Evolutionary conservation across 306 rosid genomes (phyloP).

Genomic region (Alnus glutinosa): DNA sequence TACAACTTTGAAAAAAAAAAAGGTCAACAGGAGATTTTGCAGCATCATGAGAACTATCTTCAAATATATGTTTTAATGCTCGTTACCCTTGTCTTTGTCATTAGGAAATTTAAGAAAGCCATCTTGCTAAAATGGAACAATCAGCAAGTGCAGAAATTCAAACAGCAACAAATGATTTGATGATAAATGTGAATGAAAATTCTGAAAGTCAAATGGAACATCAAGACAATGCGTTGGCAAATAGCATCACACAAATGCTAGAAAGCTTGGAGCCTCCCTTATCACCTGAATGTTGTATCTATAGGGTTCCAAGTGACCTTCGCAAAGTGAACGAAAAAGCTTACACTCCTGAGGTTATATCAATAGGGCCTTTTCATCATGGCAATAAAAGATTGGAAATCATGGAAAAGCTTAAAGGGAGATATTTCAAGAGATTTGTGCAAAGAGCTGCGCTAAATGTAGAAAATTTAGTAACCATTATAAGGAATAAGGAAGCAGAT

Average conservation of each 20-base stretch:
- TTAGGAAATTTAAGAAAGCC: too few species aligned
- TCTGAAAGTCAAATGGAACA: background rate
- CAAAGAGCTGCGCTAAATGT: background rate
- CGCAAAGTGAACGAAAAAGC: background rate
- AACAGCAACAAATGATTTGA: too few species aligned
- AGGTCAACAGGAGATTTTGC: too few species aligned
- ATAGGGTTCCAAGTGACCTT: background rate
- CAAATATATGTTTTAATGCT: too few species aligned
- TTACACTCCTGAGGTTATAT: background rate
- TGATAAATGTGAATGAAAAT: too few species aligned
- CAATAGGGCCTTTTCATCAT: conserved; percentile 16
- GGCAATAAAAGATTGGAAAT: background rate
- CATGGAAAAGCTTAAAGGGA: background rate
- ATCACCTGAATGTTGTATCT: conserved; percentile 8
- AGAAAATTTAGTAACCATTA: background rate
- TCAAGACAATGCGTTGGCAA: background rate
- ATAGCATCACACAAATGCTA: background rate
- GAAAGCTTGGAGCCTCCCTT: background rate
- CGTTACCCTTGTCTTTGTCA: too few species aligned
- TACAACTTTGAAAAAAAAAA: too few species aligned
- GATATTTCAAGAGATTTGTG: background rate
- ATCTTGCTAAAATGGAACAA: too few species aligned
- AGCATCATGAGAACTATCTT: too few species aligned
- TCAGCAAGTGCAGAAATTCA: too few species aligned
- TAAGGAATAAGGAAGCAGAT: background rate